Evolutionary conservation across 139 green algal genomes (phyloP), one percentile per base, ranked within the genome.

Genomic region (Chlamydomonas incerta): DNA sequence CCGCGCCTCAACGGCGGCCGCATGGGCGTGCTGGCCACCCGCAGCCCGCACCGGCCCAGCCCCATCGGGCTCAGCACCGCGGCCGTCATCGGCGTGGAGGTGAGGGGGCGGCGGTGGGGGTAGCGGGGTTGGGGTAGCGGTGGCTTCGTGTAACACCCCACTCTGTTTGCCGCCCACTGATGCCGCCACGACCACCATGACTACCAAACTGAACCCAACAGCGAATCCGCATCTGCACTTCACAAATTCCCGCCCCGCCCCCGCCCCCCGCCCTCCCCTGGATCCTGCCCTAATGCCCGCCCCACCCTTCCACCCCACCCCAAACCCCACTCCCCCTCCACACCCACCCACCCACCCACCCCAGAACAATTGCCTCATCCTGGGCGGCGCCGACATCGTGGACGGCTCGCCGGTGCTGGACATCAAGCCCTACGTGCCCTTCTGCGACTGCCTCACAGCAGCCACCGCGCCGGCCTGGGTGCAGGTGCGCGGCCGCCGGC

Each of bases 401-500:
- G 94, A 99, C 80, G 97, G 97, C 66, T 95, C 92, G 8, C 96
- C 96, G 0, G 92, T 99, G 62, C 91, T 99, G 26, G 97, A 99
- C 87, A 92, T 99, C 68, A 99, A 99, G 83, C 97, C 97, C 20
- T 99, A 98, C 86, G 84, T 98, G 33, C 93, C 95, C 15, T 98
- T 97, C 77, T 96, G 92, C 72, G 97, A 99, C 87, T 81, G 84
- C 29, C 52, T 98, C 17, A 18, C 89, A 0, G n/a, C 29, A 6
- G 96, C 96, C 14, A 77, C 70, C 1, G 95, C 95, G 11, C 97
- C 97, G 3, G 9, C 83, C 3, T 99, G 97, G 97, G 97, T 98
- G 20, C 70, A 72, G 92, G 93, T 93, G 85, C 17, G 77, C 0
- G 13, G 70, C 41, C 29, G 41, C 35, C 37, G 23, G 46, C 41